A percentile compares a stretch with the other conserved stretches of the same genome.
These are phyloP conservation scores for Trametes hirsuta DNA, from an alignment of 1,284 basidiomycete species.

Conservation along the genomic window DNA sequence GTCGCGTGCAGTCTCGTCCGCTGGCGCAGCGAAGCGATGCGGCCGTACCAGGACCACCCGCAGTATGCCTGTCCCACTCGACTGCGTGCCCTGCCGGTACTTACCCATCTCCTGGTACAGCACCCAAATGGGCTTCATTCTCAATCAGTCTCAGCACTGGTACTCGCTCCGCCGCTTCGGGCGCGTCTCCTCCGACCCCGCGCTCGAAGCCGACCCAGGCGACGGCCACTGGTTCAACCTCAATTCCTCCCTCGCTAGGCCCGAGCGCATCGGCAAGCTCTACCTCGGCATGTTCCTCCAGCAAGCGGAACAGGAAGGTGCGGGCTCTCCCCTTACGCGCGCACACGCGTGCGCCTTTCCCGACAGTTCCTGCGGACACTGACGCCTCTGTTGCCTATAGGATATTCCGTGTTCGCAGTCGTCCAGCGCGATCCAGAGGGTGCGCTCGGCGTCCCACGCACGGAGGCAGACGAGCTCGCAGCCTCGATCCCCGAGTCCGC, in stretches of 20 bases:
- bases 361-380: not conserved
- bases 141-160: slow-evolving; percentile 90
- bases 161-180: slow-evolving; percentile 87
- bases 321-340: slow-evolving; percentile 2
- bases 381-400: slow-evolving; percentile 41
- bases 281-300: slow-evolving; percentile 88
- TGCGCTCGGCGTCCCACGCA: slow-evolving; percentile 57
- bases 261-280: slow-evolving; percentile 83
- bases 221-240: slow-evolving; percentile 89
- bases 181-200: slow-evolving; percentile 41
- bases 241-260: slow-evolving; percentile 73
- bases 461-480: slow-evolving; percentile 69
- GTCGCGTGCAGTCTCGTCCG: slow-evolving; percentile 57
- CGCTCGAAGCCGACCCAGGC: slow-evolving; percentile 46
- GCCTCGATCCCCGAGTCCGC: slow-evolving; percentile 56
- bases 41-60: slow-evolving; percentile 72
- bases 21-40: slow-evolving; percentile 88
- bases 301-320: slow-evolving; percentile 85
- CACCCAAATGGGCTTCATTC: slow-evolving; percentile 84
- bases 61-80: slow-evolving; percentile 55
- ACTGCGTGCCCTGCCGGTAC: not conserved
- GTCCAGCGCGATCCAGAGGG: slow-evolving; percentile 53
- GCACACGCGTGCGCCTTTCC: no score
- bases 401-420: slow-evolving; percentile 90
- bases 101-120: slow-evolving; percentile 43